A percentile compares a stretch with the other conserved stretches of the same genome.
phyloP scores from a whole-genome alignment of 2,329 filamentous ascomycete genomes.

The Colletotrichum tropicicola region DNA sequence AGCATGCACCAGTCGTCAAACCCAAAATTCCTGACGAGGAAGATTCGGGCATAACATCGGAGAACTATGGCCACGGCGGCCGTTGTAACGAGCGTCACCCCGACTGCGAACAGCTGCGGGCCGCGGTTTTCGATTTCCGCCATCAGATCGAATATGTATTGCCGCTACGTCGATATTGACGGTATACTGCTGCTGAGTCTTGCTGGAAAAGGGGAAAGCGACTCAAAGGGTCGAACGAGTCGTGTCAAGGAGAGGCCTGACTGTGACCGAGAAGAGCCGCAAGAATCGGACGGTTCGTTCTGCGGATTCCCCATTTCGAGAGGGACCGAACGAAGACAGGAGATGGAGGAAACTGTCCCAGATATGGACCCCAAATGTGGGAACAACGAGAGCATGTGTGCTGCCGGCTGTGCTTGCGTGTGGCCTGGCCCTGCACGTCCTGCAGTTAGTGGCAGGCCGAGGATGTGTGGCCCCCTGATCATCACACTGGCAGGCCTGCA shows the following conservation, averaged over 20 bases:
- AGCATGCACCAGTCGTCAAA: constrained; percentile 50
- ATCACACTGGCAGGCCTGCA: background rate
- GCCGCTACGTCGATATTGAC: background rate
- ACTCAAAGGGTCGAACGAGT: background rate
- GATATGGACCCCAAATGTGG: constrained; percentile 11
- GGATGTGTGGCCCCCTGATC: constrained; percentile 9
- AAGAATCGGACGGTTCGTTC: constrained; percentile 14
- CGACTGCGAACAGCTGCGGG: constrained; percentile 43
- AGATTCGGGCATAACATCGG: constrained; percentile 44
- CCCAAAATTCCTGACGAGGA: constrained; percentile 48
- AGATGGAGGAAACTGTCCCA: constrained; percentile 15
- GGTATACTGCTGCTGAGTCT: background rate
- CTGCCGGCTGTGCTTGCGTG: background rate
- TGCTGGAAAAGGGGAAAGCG: background rate
- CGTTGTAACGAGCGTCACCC: constrained; percentile 37
- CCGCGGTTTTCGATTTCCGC: constrained; percentile 40
- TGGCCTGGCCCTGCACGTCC: background rate
- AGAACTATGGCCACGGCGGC: constrained; percentile 40
- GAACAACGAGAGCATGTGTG: background rate
- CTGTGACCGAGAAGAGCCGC: constrained; percentile 13
- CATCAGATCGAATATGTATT: no score
- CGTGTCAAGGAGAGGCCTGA: constrained; percentile 3
- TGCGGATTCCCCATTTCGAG: constrained; percentile 6
- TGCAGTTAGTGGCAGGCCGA: background rate
- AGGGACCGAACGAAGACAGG: constrained; percentile 1